Conservation (phyloP, 805 yeast species). For the Spathaspora girioi region DNA sequence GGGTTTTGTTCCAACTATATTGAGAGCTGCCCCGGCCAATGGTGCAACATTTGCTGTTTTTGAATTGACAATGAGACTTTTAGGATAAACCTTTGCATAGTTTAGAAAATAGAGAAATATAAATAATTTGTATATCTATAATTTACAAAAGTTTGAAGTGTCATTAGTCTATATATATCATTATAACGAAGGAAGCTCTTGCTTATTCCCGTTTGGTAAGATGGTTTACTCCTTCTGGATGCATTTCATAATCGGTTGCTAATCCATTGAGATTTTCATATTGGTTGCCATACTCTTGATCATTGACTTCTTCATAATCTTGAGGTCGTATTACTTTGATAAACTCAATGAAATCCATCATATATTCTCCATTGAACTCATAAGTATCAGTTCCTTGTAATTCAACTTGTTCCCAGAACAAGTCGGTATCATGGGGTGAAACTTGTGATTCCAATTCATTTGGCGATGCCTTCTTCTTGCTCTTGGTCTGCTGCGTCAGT, state of each 20-base stretch:
- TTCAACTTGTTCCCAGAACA: conserved; percentile 25
- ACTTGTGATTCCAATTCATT: conserved; percentile 13
- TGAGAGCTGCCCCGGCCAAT: conserved; percentile 97
- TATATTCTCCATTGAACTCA: conserved; percentile 39
- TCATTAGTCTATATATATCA: background rate
- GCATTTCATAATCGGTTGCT: conserved; percentile 8
- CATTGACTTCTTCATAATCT: conserved; percentile 23
- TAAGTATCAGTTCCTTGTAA: conserved; percentile 35
- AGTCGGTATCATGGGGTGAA: conserved; percentile 10
- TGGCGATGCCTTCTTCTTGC: background rate
- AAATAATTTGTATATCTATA: too few species aligned
- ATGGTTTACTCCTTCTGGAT: conserved; percentile 5
- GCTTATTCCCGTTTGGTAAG: conserved; percentile 6
- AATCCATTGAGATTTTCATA: background rate
- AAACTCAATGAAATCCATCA: conserved; percentile 39
- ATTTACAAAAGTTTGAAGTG: too few species aligned
- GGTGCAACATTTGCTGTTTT: conserved; percentile 96
- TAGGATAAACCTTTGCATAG: conserved; percentile 22
- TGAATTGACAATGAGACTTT: conserved; percentile 78
- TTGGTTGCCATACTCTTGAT: background rate
- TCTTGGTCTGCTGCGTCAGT: conserved; percentile 11
- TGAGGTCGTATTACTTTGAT: conserved; percentile 33
- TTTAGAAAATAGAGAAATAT: too few species aligned
- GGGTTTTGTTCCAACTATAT: conserved; percentile 88
- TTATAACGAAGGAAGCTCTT: background rate